Evolutionary conservation across 768 basidiomycete species (phyloP).

Genomic region (Sarcodon sp.): DNA sequence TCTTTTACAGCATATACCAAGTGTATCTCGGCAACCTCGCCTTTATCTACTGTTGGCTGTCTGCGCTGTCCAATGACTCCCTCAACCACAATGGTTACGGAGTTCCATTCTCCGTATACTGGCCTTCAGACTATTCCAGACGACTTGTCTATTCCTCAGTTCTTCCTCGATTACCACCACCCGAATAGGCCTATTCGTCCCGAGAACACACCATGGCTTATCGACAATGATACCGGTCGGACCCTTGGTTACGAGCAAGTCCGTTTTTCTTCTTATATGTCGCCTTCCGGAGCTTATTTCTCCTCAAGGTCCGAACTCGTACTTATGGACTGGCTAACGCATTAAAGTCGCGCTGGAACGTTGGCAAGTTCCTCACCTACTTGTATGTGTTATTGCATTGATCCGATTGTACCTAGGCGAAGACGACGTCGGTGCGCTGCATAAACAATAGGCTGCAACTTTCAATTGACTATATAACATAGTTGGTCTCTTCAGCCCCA

Average conservation of each 20-base stretch:
- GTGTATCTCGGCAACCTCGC: no score
- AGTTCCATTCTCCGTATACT: constrained; percentile 3
- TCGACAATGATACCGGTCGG: constrained; percentile 36
- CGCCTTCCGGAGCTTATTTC: constrained; percentile 13
- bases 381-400: no score
- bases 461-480: background rate
- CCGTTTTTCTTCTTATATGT: background rate
- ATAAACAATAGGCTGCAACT: background rate
- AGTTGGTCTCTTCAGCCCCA: constrained; percentile 59
- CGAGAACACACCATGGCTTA: constrained; percentile 27
- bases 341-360: constrained; percentile 25
- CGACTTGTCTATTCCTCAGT: constrained; percentile 39
- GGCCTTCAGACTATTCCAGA: constrained; percentile 24
- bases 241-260: constrained; percentile 28
- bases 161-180: constrained; percentile 33
- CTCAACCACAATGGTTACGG: constrained; percentile 18
- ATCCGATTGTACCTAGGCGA: no score
- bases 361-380: constrained; percentile 17
- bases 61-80: no score
- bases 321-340: constrained; percentile 36
- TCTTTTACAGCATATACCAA: no score
- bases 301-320: constrained; percentile 28
- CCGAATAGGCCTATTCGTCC: constrained; percentile 24
- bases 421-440: no score
- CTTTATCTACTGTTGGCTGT: no score